Base-by-base conservation (phyloP, 2,329 filamentous ascomycete species). In the Drechslerella dactyloides region DNA sequence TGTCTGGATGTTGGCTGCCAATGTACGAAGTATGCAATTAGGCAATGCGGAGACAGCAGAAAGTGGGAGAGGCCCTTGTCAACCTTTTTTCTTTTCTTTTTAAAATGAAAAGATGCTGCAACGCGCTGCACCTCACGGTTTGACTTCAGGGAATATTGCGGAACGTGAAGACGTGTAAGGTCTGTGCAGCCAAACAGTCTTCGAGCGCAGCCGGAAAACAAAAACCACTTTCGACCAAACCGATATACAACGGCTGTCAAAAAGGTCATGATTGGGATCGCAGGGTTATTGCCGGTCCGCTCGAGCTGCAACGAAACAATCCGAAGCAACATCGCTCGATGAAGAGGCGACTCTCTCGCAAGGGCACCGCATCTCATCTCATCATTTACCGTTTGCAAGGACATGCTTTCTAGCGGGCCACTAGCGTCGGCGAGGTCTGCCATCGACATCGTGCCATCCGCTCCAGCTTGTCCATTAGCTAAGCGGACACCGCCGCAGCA, bases 11-110 rank as follows among this genome's bases (percentile, higher is more conserved):
- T 30, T 46, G 55, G 55, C 58, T 63, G 58, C 59, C 48, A 70
- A 53, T 8, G 40, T 69, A 42, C 56, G 55, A 68, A 37, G 60
- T 68, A 56, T 44, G 50, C 51, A 69, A 61, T 69, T 69, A 69
- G 64, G 64, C 64, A 69, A 52, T 61, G 64, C 48, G 23, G 50
- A 51, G 37, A 52, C 42, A 27, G 21, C 19, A 33, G 15, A 24
- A 19, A n/a, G 40, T 24, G 23, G 10, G 15, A 27, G 50, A 53
- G 2, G 50, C 50, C 50, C 50, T 30, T 35, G 23, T 50, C 37
- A 37, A 30, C 44, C 17, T 51, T 61, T 37, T 46, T 65, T 65
- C 23, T 8, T 48, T 48, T 48, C 17, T 21, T 48, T 48, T 48
- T 48, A 50, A 61, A 55, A 68, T 55, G 56, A 59, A 68, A 61